A percentile compares a stretch with the other conserved stretches of the same genome.
Conservation (phyloP, 2,329 filamentous ascomycete genomes). For the Cordyceps javanica region DNA sequence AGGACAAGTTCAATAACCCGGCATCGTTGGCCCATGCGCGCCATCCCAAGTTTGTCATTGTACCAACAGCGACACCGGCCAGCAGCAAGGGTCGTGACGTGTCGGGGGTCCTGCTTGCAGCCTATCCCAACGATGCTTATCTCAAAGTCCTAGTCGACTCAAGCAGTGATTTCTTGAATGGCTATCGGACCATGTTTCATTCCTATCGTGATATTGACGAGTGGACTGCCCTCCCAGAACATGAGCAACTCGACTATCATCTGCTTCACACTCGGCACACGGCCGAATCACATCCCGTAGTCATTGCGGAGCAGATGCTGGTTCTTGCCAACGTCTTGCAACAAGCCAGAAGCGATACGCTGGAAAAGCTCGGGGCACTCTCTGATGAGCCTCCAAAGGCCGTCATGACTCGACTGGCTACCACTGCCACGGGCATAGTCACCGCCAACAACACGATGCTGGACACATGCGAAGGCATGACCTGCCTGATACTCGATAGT, state of each 20-base stretch:
- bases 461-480: conserved; percentile 42
- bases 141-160: not conserved
- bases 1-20: not conserved
- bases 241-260: not conserved
- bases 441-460: conserved; percentile 43
- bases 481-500: conserved; percentile 40
- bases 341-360: not conserved
- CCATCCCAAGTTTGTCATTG: not conserved
- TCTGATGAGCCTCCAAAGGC: conserved; percentile 11
- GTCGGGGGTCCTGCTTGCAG: not conserved
- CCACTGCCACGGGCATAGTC: conserved; percentile 29
- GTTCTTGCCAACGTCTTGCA: conserved; percentile 24
- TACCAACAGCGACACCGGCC: not conserved
- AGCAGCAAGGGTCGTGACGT: not conserved
- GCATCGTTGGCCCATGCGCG: not conserved
- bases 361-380: conserved; percentile 1
- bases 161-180: not conserved
- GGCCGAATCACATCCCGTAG: conserved; percentile 24
- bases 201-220: not conserved
- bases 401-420: conserved; percentile 23
- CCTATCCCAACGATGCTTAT: not conserved
- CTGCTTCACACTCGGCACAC: not conserved
- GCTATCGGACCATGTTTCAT: not conserved
- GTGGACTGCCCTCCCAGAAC: not conserved
- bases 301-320: conserved; percentile 30